Evolutionary conservation across 169 alveolate species (phyloP), one percentile per base, ranked within the genome.

Genomic region (Plasmodium adleri): DNA sequence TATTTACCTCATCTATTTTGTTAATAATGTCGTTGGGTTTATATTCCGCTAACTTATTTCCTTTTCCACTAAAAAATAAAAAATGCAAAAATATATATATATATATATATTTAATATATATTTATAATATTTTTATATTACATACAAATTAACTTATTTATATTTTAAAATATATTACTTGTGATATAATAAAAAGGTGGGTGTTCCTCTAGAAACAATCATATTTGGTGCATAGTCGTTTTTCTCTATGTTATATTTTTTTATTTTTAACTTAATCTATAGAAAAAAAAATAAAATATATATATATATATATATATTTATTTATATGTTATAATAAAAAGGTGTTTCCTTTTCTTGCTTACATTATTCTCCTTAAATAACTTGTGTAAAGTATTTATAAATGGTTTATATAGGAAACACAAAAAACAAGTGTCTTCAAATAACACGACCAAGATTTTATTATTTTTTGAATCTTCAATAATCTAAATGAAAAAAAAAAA

Each of bases 191-290:
- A 78, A 66, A 78, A 78, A 78, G 47, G 89, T 78, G 3, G 89
- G 89, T 20, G 89, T 78, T 26, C 89, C 89, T 63, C 89, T 78
- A 45, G 63, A 78, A 58, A 78, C 20, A 26, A 78, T 78, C 89
- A 78, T 78, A 59, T 78, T 78, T 56, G 89, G 89, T 10, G 89
- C 89, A 58, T 78, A 78, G 43, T 78, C 89, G 60, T 78, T 78
- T 26, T 78, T 78, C 89, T 78, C 89, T 50, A 78, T 66, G 32
- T 78, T 78, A 54, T 78, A 78, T 70, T 78, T 78, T 76, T 78
- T 78, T 59, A 78, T 47, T 59, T 78, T 78, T 47, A 78, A 26
- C 62, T 78, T 50, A 66, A 78, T 78, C 89, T 78, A 59, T 56
- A 78, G 9, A n/a, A 17, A 54, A 54, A 15, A 10, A 26, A 17